Conservation (phyloP, 1,284 basidiomycete species). For the Polyporus tsugae region DNA sequence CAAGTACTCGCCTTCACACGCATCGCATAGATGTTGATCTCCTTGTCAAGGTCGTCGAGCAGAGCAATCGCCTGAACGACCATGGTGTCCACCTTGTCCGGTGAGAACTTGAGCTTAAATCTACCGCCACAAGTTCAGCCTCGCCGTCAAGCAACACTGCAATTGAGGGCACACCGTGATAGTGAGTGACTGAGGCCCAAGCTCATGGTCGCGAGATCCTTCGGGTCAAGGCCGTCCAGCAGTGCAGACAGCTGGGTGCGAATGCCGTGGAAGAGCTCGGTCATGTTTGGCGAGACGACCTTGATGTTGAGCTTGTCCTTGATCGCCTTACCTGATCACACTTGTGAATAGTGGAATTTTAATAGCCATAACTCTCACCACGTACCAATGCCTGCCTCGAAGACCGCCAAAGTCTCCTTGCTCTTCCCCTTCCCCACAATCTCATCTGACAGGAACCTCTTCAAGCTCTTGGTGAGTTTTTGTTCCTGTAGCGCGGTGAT, state of each 20-base stretch:
- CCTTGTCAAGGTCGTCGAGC: slow-evolving; percentile 98
- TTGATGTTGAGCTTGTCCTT: slow-evolving; percentile 95
- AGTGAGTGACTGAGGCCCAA: slow-evolving; percentile 96
- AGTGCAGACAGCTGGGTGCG: slow-evolving; percentile 88
- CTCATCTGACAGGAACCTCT: slow-evolving; percentile 93
- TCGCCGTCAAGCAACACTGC: not conserved
- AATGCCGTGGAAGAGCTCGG: slow-evolving; percentile 97
- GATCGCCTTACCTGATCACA: slow-evolving; percentile 58
- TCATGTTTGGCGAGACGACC: slow-evolving; percentile 67
- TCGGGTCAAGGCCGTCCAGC: slow-evolving; percentile 91
- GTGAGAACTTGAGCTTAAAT: slow-evolving; percentile 99
- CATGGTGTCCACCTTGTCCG: slow-evolving; percentile 99
- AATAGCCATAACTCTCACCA: not conserved
- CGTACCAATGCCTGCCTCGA: slow-evolving; percentile 92
- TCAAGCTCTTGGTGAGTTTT: slow-evolving; percentile 92
- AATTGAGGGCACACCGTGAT: slow-evolving; percentile 67
- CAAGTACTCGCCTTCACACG: slow-evolving; percentile 83
- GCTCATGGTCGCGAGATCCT: slow-evolving; percentile 97
- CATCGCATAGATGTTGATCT: slow-evolving; percentile 99
- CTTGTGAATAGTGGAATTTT: not conserved
- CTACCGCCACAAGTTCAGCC: slow-evolving; percentile 49
- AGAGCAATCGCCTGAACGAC: slow-evolving; percentile 99
- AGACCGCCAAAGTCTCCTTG: slow-evolving; percentile 89
- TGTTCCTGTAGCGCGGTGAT: slow-evolving; percentile 93
- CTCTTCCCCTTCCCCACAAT: slow-evolving; percentile 89